Conservation (phyloP, 176 grass and related monocot species). For the Poa annua region DNA sequence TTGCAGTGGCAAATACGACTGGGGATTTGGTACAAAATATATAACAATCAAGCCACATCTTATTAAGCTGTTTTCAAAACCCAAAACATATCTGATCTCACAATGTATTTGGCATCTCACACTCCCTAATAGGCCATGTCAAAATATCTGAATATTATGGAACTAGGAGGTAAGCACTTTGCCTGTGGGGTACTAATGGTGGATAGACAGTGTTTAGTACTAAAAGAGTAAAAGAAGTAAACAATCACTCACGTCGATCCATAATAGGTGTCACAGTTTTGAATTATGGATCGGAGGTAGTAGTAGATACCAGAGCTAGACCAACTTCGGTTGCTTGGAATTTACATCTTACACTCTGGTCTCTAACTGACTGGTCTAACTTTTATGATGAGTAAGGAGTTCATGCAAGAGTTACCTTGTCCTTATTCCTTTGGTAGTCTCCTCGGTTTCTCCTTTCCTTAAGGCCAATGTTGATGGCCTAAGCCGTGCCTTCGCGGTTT, state of each 20-base stretch:
- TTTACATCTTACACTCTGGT: neutral
- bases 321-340: neutral
- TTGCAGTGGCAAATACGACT: neutral
- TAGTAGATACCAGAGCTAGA: neutral
- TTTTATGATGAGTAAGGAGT: neutral
- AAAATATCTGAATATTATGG: neutral
- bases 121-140: neutral
- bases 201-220: neutral
- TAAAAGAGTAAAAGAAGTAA: slow-evolving; percentile 27
- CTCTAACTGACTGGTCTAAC: no score
- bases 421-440: slow-evolving; percentile 92
- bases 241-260: neutral
- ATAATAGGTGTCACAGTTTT: no score
- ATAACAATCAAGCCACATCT: neutral
- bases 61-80: neutral
- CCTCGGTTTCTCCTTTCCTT: slow-evolving; percentile 80
- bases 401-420: slow-evolving; percentile 68
- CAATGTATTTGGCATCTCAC: neutral
- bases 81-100: neutral
- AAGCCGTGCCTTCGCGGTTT: slow-evolving; percentile 74
- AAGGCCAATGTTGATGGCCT: slow-evolving; percentile 85
- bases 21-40: neutral
- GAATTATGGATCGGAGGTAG: no score
- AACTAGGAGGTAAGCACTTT: neutral
- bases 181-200: neutral